Base-by-base conservation (phyloP, 768 basidiomycete species). In the Pleurotus giganteus region DNA sequence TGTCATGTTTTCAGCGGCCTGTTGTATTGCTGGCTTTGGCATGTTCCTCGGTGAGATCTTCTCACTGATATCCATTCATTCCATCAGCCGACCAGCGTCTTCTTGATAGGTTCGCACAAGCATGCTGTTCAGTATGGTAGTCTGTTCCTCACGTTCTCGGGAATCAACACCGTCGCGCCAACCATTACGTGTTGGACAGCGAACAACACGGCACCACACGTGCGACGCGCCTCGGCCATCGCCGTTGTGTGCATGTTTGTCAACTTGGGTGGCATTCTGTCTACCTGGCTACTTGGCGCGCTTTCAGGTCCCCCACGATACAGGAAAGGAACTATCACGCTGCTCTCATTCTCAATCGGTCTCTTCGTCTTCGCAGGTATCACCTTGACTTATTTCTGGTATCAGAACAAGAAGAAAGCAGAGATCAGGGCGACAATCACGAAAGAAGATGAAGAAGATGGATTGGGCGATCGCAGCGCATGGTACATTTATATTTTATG, bases 121-220 rank as follows among this genome's bases (percentile, higher is more conserved):
- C 55, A 64, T 27, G 56, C 63, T 29, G 58, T 73, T 7, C 69
- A 73, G 27, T 82, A 81, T 58, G 79, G 67, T 19, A 73, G 74
- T 12, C 69, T 82, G 3, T 82, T 78, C 68, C 64, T 81, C 41
- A 67, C 71, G 1, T 61, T 79, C 11, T 58, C 72, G 0, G 79
- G 80, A 13, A 65, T 69, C 11, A 77, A 77, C 57, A 66, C 68
- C 19, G 59, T 66, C 15, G 73, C 72, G 11, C 77, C 81, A 2
- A 61, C 77, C 4, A 55, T 74, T 27, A 65, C 66, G 2, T 71
- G 78, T 0, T 83, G 81, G 81, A 61, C 69, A 26, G 72, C 80
- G 11, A 82, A 82, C 63, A 82, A 82, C 65, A 67, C 75, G 11
- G 68, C 72, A 4, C 81, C 81, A 0, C 71, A 79, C 51, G 55